phyloP scores from a whole-genome alignment of 1,284 basidiomycete genomes.

The Moesziomyces sp. region DNA sequence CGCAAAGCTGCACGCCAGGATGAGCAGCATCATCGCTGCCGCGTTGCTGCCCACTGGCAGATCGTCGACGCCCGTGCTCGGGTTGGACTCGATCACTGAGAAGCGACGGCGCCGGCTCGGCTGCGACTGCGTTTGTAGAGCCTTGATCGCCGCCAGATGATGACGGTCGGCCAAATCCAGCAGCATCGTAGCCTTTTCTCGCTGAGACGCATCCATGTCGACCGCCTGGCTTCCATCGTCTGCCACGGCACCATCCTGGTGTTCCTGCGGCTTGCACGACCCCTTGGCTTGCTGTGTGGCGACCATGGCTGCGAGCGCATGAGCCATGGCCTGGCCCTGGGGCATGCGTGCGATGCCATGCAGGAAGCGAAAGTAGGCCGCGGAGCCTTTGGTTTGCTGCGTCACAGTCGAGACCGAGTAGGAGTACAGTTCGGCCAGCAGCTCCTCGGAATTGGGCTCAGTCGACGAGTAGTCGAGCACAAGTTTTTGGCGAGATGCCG shows the following conservation, averaged over 20 bases:
- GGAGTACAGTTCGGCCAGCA: slow-evolving; percentile 15
- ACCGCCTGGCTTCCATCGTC: background rate
- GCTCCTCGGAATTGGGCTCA: slow-evolving; percentile 30
- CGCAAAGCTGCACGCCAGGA: slow-evolving; percentile 31
- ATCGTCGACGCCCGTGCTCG: slow-evolving; percentile 16
- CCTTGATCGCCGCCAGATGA: slow-evolving; percentile 42
- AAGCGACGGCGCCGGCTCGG: slow-evolving; percentile 46
- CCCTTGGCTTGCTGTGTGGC: slow-evolving; percentile 26
- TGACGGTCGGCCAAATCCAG: slow-evolving; percentile 40
- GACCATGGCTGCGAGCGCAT: slow-evolving; percentile 37
- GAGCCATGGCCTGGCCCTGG: slow-evolving; percentile 47
- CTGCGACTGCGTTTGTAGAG: slow-evolving; percentile 37
- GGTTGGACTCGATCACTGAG: slow-evolving; percentile 39
- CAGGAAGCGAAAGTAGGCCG: slow-evolving; percentile 32
- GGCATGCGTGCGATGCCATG: slow-evolving; percentile 24
- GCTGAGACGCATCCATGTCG: background rate
- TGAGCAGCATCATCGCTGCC: slow-evolving; percentile 39
- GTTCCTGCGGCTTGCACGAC: background rate
- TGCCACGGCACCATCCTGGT: background rate
- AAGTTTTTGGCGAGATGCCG: slow-evolving; percentile 28
- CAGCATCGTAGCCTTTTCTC: background rate
- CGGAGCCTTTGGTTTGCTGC: slow-evolving; percentile 28
- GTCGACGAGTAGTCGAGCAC: slow-evolving; percentile 32
- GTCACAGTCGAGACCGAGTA: slow-evolving; percentile 15
- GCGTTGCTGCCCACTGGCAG: slow-evolving; percentile 40